Percentiles rank a stretch among this genome's conserved stretches.
phyloP scores from a whole-genome alignment of 192 early-diverging fungal genomes.

The Coemansia sp. region DNA sequence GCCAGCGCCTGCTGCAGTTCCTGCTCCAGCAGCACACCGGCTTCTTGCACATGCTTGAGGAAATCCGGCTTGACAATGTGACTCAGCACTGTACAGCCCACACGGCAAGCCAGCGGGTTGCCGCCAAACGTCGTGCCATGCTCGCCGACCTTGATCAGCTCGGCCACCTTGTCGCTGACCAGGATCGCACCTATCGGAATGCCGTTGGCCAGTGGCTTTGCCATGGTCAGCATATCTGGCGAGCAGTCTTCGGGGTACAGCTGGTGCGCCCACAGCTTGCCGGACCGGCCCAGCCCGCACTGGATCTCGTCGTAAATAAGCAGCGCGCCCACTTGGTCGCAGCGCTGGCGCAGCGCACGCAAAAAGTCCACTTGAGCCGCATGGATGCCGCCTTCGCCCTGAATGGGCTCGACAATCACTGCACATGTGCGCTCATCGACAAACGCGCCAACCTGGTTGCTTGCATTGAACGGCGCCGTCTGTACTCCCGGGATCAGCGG shows the following conservation, averaged over 20 bases:
- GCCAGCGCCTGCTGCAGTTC: constrained; percentile 50
- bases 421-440: constrained; percentile 81
- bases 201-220: constrained; percentile 97
- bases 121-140: constrained; percentile 99
- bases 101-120: constrained; percentile 84
- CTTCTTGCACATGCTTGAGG: constrained; percentile 64
- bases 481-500: constrained; percentile 87
- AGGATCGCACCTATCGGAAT: constrained; percentile 94
- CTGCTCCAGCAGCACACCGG: constrained; percentile 62
- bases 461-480: constrained; percentile 72
- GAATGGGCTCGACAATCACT: constrained; percentile 95
- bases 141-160: constrained; percentile 82
- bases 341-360: constrained; percentile 69
- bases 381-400: constrained; percentile 94
- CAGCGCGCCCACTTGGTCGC: constrained; percentile 82
- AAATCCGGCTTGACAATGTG: constrained; percentile 72
- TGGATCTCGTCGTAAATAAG: constrained; percentile 97
- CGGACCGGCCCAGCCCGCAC: constrained; percentile 89
- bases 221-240: constrained; percentile 93
- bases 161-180: constrained; percentile 72
- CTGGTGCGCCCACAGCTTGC: constrained; percentile 85
- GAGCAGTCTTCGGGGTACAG: constrained; percentile 60
- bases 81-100: constrained; percentile 70
- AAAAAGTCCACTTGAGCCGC: constrained; percentile 72
- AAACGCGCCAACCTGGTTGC: constrained; percentile 56